Conservation (phyloP, 1,139 yeast species). For the Geotrichum siamense region DNA sequence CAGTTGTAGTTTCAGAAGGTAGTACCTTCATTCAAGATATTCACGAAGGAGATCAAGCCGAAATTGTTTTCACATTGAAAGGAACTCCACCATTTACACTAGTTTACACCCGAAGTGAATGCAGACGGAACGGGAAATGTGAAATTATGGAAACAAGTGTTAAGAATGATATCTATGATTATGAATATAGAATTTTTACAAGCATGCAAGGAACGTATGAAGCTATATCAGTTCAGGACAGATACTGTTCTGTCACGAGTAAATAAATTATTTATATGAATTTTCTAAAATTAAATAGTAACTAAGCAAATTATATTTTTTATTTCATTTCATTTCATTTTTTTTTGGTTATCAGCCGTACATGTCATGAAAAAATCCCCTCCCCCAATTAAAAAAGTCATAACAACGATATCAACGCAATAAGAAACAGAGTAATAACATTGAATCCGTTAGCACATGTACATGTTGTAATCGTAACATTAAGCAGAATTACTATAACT, state of each 20-base stretch:
- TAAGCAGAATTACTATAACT: no score
- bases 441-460: no score
- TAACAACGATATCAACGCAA: no score
- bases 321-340: no score
- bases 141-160: constrained; percentile 71
- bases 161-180: constrained; percentile 58
- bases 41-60: constrained; percentile 66
- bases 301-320: no score
- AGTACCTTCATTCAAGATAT: constrained; percentile 68
- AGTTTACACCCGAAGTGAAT: constrained; percentile 48
- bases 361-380: no score
- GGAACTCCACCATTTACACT: constrained; percentile 46
- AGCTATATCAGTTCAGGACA: constrained; percentile 80
- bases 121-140: constrained; percentile 34
- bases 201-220: constrained; percentile 91
- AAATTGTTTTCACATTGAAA: constrained; percentile 46
- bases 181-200: constrained; percentile 64
- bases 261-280: constrained; percentile 1
- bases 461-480: no score
- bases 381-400: no score
- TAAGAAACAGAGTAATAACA: no score
- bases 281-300: no score
- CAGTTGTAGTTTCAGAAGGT: constrained; percentile 82
- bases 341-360: no score
- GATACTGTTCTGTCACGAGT: constrained; percentile 50